Evolutionary conservation across 257 asterid species (phyloP).

Genomic region (Cinchona pubescens): DNA sequence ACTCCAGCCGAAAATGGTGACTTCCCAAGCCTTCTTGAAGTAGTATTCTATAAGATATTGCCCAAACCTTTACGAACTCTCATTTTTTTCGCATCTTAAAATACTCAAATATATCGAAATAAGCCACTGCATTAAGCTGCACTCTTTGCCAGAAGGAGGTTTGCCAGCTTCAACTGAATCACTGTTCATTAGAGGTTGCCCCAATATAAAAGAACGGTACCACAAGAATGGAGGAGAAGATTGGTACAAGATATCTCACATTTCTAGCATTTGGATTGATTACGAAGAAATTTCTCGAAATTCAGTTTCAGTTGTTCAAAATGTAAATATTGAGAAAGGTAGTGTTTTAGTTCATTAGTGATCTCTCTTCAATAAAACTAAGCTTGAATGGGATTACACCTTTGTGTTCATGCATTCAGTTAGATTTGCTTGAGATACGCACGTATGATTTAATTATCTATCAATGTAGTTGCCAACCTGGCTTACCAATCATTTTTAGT

Average conservation of each 20-base stretch:
- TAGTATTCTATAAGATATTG: constrained; percentile 35
- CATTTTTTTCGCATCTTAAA: constrained; percentile 24
- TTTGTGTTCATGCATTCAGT: too few relatives aligned
- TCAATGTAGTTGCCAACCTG: not conserved
- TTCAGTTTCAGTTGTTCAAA: not conserved
- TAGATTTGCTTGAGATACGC: not conserved
- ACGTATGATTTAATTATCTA: not conserved
- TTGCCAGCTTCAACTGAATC: constrained; percentile 38
- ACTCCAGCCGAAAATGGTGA: constrained; percentile 36
- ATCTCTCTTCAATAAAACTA: not conserved
- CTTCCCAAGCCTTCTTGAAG: constrained; percentile 31
- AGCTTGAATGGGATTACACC: not conserved
- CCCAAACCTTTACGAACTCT: constrained; percentile 35
- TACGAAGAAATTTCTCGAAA: constrained; percentile 19
- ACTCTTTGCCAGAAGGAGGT: constrained; percentile 29
- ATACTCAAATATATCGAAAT: constrained; percentile 35
- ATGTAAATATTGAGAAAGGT: not conserved
- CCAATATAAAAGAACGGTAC: constrained; percentile 28
- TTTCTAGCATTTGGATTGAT: constrained; percentile 36
- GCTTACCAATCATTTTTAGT: not conserved
- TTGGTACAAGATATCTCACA: constrained; percentile 30
- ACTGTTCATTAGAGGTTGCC: constrained; percentile 34
- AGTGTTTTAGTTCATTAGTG: not conserved
- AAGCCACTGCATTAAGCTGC: constrained; percentile 26
- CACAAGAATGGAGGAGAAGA: constrained; percentile 30